Evolutionary conservation across 495 filamentous ascomycete species (phyloP), one percentile per base, ranked within the genome.

Genomic region (Xylaria castorea): DNA sequence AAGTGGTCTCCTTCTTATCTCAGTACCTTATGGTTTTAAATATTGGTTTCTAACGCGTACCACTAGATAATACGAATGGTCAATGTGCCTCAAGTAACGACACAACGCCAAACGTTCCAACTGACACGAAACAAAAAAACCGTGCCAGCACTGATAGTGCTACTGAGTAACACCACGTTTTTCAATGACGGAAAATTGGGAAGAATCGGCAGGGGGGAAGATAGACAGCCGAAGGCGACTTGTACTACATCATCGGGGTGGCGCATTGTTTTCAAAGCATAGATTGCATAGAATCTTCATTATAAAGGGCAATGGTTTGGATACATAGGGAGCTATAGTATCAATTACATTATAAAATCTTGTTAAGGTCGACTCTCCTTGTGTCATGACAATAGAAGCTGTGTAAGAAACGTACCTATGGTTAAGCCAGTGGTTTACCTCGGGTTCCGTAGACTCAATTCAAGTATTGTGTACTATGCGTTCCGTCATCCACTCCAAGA

Each of bases 401-500:
- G 3, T 30, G 12, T 32, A 18, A 57, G 11, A 57, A 55, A 16
- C 51, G 5, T 55, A 22, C 7, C 7, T 5, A 50, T 50, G 8
- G 48, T 22, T 22, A 7, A 50, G 8, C 9, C 11, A 5, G 7
- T 8, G 9, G 20, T 50, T 51, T 44, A 44, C 11, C 12, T 44
- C 14, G 12, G 42, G 11, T 16, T 1, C 14, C 14, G 42, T n/a
- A 6, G 6, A n/a, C 20, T 48, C 20, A n/a, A n/a, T n/a, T n/a
- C n/a, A n/a, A n/a, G n/a, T n/a, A n/a, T n/a, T n/a, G n/a, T n/a
- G n/a, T n/a, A n/a, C n/a, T n/a, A 88, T 84, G 34, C 78, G 79
- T 34, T 82, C 81, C 16, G 85, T 83, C 76, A 91, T 84, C 85
- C 85, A 89, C 71, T 86, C 82, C 22, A 89, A 83, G 78, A 88